A percentile compares a stretch with the other conserved stretches of the same genome.
Conservation (phyloP, 2,329 filamentous ascomycete species). For the Colletotrichum higginsianum region DNA sequence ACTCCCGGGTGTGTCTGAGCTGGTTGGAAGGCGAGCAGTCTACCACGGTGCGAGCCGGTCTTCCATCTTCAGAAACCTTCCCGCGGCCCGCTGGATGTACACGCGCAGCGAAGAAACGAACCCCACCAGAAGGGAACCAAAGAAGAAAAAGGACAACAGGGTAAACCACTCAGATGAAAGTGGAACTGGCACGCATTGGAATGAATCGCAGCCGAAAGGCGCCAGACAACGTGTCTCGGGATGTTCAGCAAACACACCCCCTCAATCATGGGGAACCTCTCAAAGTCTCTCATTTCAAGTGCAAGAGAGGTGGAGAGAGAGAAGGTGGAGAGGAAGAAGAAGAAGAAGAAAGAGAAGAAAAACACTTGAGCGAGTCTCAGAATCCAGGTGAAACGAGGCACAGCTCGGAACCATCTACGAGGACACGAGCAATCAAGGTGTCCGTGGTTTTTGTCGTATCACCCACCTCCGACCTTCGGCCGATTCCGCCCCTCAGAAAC, state of each 20-base stretch:
- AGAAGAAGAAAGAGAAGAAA: no score
- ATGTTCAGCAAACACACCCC: no score
- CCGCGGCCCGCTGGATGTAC: constrained; percentile 14
- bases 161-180: no score
- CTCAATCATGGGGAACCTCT: no score
- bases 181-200: no score
- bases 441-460: not conserved
- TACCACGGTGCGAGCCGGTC: constrained; percentile 3
- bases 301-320: not conserved
- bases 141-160: no score
- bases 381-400: constrained; percentile 35
- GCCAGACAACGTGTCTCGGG: constrained; percentile 21
- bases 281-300: no score
- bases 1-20: not conserved
- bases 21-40: no score
- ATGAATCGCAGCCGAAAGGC: not conserved
- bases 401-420: constrained; percentile 6
- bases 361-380: constrained; percentile 28
- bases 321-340: not conserved
- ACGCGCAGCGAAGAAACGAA: not conserved
- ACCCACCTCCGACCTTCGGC: constrained; percentile 25
- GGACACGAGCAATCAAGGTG: constrained; percentile 9
- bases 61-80: not conserved
- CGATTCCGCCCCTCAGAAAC: constrained; percentile 31
- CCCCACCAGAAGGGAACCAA: no score